Evolutionary conservation across 2,329 filamentous ascomycete genomes (phyloP).

Genomic region (Alternaria arborescens): DNA sequence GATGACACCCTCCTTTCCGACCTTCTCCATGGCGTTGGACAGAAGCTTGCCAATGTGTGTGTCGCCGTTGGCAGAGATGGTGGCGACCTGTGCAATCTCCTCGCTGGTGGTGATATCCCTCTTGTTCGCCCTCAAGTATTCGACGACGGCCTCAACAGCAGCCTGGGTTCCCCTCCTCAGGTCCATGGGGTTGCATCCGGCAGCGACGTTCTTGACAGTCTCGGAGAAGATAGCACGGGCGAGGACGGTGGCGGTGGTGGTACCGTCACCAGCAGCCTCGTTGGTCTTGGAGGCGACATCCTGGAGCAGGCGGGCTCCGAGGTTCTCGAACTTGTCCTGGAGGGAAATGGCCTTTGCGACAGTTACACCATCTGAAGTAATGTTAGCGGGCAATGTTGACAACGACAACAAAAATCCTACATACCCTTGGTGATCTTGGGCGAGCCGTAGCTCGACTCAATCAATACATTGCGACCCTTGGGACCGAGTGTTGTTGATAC

Average conservation of each 20-base stretch:
- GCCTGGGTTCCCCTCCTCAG: slow-evolving; percentile 96
- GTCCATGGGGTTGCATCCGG: slow-evolving; percentile 99
- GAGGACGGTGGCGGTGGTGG: slow-evolving; percentile 96
- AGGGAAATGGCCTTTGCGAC: slow-evolving; percentile 81
- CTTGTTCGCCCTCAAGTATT: slow-evolving; percentile 95
- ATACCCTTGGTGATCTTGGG: slow-evolving; percentile 99
- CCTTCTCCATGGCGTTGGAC: slow-evolving; percentile 99
- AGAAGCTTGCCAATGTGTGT: slow-evolving; percentile 94
- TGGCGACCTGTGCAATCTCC: slow-evolving; percentile 97
- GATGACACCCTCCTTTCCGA: slow-evolving; percentile 99
- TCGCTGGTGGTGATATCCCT: slow-evolving; percentile 96
- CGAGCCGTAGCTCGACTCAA: slow-evolving; percentile 97
- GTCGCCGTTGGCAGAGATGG: slow-evolving; percentile 97
- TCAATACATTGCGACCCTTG: slow-evolving; percentile 98
- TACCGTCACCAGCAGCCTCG: slow-evolving; percentile 98
- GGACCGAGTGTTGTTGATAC: slow-evolving; percentile 96
- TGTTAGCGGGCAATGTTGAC: slow-evolving; percentile 24
- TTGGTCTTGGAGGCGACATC: slow-evolving; percentile 99
- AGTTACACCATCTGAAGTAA: slow-evolving; percentile 59
- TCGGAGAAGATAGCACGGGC: slow-evolving; percentile 99
- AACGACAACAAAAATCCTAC: slow-evolving; percentile 6
- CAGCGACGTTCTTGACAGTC: slow-evolving; percentile 99
- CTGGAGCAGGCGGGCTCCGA: slow-evolving; percentile 93
- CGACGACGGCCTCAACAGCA: slow-evolving; percentile 91
- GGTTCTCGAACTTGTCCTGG: slow-evolving; percentile 99